Percentiles rank a stretch among this genome's conserved stretches.
Evolutionary conservation across 208 protist genomes (phyloP).

Genomic region (Leishmania guyanensis): DNA sequence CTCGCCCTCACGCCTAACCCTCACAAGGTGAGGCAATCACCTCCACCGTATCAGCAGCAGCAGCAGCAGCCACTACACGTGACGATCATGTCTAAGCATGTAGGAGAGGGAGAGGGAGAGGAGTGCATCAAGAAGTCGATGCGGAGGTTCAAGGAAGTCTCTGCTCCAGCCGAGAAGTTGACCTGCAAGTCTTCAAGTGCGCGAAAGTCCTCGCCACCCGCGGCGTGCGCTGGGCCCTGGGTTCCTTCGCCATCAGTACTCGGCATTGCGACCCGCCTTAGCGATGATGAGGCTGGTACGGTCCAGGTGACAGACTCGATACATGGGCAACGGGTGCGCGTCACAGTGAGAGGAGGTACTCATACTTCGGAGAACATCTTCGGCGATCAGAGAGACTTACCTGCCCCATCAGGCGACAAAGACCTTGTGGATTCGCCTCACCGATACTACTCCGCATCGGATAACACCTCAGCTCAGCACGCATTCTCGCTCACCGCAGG

Average conservation of each 20-base stretch:
- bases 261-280: not conserved
- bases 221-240: not conserved
- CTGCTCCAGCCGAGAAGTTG: not conserved
- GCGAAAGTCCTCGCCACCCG: not conserved
- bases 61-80: not conserved
- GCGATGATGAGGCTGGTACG: not conserved
- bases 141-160: not conserved
- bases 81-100: not conserved
- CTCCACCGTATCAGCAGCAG: not conserved
- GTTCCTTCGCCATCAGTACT: not conserved
- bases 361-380: no score
- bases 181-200: not conserved
- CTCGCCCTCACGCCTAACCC: conserved; percentile 17
- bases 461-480: not conserved
- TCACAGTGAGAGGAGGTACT: not conserved
- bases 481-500: not conserved
- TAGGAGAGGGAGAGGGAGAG: not conserved
- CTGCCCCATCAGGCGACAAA: not conserved
- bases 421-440: conserved; percentile 9
- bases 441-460: not conserved
- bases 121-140: not conserved
- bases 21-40: not conserved
- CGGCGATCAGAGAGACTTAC: not conserved
- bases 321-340: not conserved
- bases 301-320: no score